Base-by-base conservation (phyloP, 129 eudicot genomes). In the Flaveria sonorensis region DNA sequence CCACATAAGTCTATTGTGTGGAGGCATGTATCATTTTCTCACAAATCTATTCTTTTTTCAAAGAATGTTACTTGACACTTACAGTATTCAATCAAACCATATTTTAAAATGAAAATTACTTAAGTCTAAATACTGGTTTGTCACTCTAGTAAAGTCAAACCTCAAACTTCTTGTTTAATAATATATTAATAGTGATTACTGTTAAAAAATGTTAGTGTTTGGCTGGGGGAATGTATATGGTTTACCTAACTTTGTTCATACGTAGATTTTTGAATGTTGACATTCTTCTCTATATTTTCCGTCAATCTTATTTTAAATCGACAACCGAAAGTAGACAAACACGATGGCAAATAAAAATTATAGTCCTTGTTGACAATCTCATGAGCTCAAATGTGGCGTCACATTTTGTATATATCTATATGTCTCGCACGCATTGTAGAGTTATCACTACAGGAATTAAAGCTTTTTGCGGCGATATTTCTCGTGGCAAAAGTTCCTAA, bases 171-270 rank as follows among this genome's bases (percentile, higher is more conserved):
- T 23, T 59, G 32, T 6, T 21, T 21, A 23, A 21, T 10, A 59
- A 20, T 24, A 20, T 23, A 59, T n/a, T 46, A 45, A 46, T 12
- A 15, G 57, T 43, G 39, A 63, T 40, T 12, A 10, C 30, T 68
- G 47, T 60, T 61, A 68, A 66, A 14, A 36, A 46, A 9, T 43
- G 50, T 77, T 66, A 3, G 55, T 61, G 65, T 71, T 61, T 63
- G 77, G 72, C 71, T 71, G 20, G 18, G 18, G 30, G 82, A 71
- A 79, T 62, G 43, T 72, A 51, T 72, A 72, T 79, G 67, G 61
- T 53, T 64, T 59, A 52, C 79, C 73, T 63, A 79, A 64, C 71
- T 72, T 79, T 23, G 55, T 43, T 52, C 10, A 39, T 20, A 21
- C 42, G 48, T 13, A 62, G 48, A 45, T 45, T 12, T 53, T 77